Percentiles rank a stretch among this genome's conserved stretches.
These are phyloP conservation scores for Claviceps paspali DNA, from an alignment of 2,329 filamentous ascomycete species.

Conservation along the genomic window DNA sequence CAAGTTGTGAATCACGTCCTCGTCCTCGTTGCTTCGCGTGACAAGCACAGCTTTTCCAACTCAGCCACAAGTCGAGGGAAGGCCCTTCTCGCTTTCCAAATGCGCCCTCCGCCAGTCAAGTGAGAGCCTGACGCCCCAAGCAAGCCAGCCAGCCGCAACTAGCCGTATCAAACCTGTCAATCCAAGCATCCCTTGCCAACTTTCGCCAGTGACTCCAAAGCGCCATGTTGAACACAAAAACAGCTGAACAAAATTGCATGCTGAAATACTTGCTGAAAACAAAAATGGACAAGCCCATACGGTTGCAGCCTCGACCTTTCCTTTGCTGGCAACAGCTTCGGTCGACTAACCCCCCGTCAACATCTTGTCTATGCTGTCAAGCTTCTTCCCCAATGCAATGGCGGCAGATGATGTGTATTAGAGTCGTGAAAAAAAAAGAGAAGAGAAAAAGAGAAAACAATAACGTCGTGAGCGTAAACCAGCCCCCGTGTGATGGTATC, in stretches of 20 bases:
- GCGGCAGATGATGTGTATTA: constrained; percentile 13
- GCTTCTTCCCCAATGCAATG: not conserved
- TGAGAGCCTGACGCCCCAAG: constrained; percentile 3
- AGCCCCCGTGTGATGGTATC: constrained; percentile 12
- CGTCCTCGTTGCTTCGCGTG: constrained; percentile 1
- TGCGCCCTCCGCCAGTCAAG: constrained; percentile 4
- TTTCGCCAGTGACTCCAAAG: constrained; percentile 25
- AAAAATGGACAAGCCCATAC: constrained; percentile 13
- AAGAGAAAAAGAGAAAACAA: constrained; percentile 8
- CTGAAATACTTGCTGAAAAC: constrained; percentile 20
- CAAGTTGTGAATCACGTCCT: constrained; percentile 20
- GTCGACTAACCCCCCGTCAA: not conserved
- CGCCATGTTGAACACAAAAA: constrained; percentile 21
- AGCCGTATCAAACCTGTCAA: constrained; percentile 22
- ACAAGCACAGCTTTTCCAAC: constrained; percentile 6
- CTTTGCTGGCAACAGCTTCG: not conserved
- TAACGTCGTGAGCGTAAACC: constrained; percentile 15
- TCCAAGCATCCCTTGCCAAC: constrained; percentile 18
- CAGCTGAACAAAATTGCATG: constrained; percentile 15
- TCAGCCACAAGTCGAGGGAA: not conserved
- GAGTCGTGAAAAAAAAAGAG: constrained; percentile 14
- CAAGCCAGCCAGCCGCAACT: constrained; percentile 3
- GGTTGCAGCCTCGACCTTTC: constrained; percentile 1
- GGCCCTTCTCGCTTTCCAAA: constrained; percentile 1
- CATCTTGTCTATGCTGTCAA: not conserved